Evolutionary conservation across 495 filamentous ascomycete genomes (phyloP), one percentile per base, ranked within the genome.

Genomic region (Apiosordaria backusii): DNA sequence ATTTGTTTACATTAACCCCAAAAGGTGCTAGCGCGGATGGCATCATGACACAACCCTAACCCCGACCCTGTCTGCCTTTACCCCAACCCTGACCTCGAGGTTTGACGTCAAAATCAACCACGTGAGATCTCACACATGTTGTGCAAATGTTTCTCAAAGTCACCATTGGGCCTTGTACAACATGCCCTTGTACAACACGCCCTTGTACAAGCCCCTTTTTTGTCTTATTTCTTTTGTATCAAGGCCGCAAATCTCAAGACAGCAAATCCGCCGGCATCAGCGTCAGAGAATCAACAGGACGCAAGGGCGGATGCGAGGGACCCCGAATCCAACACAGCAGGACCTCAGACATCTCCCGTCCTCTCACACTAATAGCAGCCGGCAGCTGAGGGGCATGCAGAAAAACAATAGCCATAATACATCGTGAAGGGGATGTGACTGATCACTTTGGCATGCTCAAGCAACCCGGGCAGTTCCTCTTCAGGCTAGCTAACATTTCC

Each of bases 1-100:
- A 40, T 67, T 64, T 68, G 66, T 68, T 68, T 61, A 68, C n/a
- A 45, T 25, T 21, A 4, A 60, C 60, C 25, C 66, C 66, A 6
- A 54, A 64, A 61, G 23, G 15, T 45, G 57, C 18, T 16, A 50
- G 61, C 57, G 66, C 53, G 13, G 35, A n/a, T n/a, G 35, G 35
- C 35, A 45, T 7, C 35, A 18, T 2, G 5, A 15, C 9, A 9
- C 10, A 13, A 45, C 35, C 35, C 35, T 45, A 45, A 45, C 35
- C 35, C 35, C 16, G 9, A n/a, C n/a, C n/a, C 5, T 45, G 10
- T 45, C 27, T 29, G 27, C n/a, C n/a, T n/a, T n/a, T n/a, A 29
- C 27, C 27, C 27, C 27, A 29, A n/a, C 16, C 35, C 10, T 45
- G 6, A 45, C 35, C 35, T 45, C 35, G 35, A 10, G 10, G 16